Base-by-base conservation (phyloP, 208 protist species). In the Leptomonas pyrrhocoris region DNA sequence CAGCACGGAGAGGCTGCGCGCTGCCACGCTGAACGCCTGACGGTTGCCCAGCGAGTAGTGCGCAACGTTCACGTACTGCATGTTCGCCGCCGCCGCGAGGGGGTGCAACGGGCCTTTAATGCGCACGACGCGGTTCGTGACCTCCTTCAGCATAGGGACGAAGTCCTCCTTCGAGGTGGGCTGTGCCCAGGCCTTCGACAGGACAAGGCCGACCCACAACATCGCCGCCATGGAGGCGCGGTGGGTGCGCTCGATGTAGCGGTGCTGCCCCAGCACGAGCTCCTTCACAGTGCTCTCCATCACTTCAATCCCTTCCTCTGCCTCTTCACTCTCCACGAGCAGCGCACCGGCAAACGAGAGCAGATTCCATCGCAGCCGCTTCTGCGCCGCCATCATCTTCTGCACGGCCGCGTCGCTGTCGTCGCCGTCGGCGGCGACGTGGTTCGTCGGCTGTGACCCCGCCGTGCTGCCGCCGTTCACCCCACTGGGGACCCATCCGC, bases 321-420 rank as follows among this genome's bases (percentile, higher is more conserved):
- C 38, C 40, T 77, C 70, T 18, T 73, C 71, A 27, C 71, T 48
- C 46, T 77, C 73, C 12, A 89, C 48, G 28, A 89, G 67, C 65
- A 84, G 65, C 12, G 66, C 58, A 5, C 73, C 76, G 0, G 77
- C 83, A 34, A 82, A 76, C 51, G 55, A 77, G 19, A 89, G 72
- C 8, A 89, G 46, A 58, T 80, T 83, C 83, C 79, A 85, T 21
- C 74, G 83, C 40, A 77, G 72, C 18, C 83, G 79, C 63, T 83
- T 84, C 48, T 84, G 71, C 28, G 70, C 40, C 18, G 51, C 21
- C 60, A 69, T 57, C 51, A 64, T 64, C 57, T 53, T 55, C 50
- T 56, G 59, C 34, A 54, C 73, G n/a, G 46, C 21, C 31, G n/a
- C 25, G 5, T 62, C 65, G 23, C 15, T 49, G 45, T 28, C 19